Evolutionary conservation across 2,329 filamentous ascomycete genomes (phyloP), one percentile per base, ranked within the genome.

Genomic region (Fusarium tanahbumbuense): DNA sequence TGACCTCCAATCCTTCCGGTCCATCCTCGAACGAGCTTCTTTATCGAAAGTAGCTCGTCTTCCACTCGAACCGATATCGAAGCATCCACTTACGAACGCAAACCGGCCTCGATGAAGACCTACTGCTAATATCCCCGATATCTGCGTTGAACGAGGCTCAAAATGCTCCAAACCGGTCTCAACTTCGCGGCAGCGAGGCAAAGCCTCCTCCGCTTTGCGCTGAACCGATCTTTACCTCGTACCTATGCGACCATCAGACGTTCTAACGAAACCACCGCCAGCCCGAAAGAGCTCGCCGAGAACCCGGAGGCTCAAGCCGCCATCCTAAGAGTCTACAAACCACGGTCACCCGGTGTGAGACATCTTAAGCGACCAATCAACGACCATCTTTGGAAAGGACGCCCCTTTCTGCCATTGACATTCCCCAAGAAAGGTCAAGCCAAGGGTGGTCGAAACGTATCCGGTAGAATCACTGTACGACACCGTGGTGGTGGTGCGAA

Each of bases 311-410:
- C 72, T 12, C 76, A 83, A 42, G 78, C 83, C 18, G 80, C 83
- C 18, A 82, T 86, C 46, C 79, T 98, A 80, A 90, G 93, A 75
- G 96, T 92, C 56, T 99, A 98, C 81, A 98, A 93, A 80, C 96
- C 96, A 37, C 90, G 93, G 75, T 98, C 96, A 1, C 95, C 95
- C 15, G 96, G 96, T 87, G 81, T 97, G 63, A 91, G 96, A 76
- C 96, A 99, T 87, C 85, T 99, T 71, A 92, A 91, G 80, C 89
- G 96, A 45, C 94, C 96, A 16, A 91, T 98, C 81, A 98, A 98
- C 81, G 94, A 98, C 76, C 96, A 99, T 81, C 84, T 99, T 47
- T 98, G 93, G 93, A 98, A 97, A 82, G 96, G 96, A 62, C 87
- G 94, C 60, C 93, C 96, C 1, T 90, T 92, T 72, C 85, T 93